A percentile compares a stretch with the other conserved stretches of the same genome.
Conservation (phyloP, 164 flowering plant genomes). For the Umbellularia californica region DNA sequence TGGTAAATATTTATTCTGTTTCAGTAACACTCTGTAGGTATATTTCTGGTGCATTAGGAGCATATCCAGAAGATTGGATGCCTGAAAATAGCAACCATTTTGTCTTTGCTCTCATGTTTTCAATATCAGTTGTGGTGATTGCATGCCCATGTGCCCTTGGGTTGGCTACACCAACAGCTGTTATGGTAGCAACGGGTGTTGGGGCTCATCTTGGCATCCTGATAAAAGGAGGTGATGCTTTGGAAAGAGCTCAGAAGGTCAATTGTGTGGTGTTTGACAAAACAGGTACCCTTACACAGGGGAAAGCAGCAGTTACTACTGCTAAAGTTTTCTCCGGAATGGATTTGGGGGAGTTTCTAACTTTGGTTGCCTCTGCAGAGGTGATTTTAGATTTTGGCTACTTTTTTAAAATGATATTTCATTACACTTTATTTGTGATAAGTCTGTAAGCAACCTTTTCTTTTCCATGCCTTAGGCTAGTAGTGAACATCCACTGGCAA, state of each 20-base stretch:
- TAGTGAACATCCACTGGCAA: conserved; percentile 96
- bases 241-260: conserved; percentile 89
- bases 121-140: conserved; percentile 91
- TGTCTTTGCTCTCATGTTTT: conserved; percentile 88
- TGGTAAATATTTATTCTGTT: conserved; percentile 2
- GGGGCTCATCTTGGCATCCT: conserved; percentile 89
- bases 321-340: conserved; percentile 71
- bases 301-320: conserved; percentile 79
- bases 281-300: conserved; percentile 97
- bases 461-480: conserved; percentile 49
- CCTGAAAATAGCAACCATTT: conserved; percentile 81
- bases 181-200: conserved; percentile 96
- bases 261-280: conserved; percentile 86
- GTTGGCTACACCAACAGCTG: conserved; percentile 91
- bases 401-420: background rate
- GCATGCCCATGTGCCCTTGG: conserved; percentile 98
- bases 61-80: conserved; percentile 79
- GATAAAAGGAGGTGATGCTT: conserved; percentile 90
- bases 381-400: conserved; percentile 25
- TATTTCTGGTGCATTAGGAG: conserved; percentile 59
- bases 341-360: conserved; percentile 90
- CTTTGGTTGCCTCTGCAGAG: conserved; percentile 98
- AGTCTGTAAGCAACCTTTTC: too few relatives aligned
- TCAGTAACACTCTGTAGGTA: conserved; percentile 43
- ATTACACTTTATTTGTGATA: background rate